These are phyloP conservation scores for Candida krabiensis DNA, from an alignment of 805 yeast genomes.

Conservation along the genomic window DNA sequence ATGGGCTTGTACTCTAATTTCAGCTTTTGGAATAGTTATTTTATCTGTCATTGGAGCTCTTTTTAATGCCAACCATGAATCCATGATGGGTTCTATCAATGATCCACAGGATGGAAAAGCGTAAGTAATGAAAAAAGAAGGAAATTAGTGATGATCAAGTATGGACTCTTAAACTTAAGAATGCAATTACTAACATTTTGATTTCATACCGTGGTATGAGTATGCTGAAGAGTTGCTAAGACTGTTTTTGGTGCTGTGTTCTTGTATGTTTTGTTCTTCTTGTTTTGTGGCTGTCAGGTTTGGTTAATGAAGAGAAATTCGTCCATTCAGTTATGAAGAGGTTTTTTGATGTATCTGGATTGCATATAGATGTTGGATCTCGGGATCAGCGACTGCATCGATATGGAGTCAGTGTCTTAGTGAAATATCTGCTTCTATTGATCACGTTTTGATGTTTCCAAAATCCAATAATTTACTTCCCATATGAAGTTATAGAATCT, in stretches of 20 bases:
- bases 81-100: constrained; percentile 86
- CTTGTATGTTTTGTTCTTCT: constrained; percentile 75
- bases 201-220: too few species aligned
- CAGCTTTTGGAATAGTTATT: constrained; percentile 90
- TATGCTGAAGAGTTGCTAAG: constrained; percentile 80
- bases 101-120: constrained; percentile 94
- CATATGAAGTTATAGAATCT: not conserved
- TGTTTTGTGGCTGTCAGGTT: constrained; percentile 89
- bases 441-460: too few species aligned
- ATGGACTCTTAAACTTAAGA: too few species aligned
- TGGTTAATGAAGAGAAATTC: constrained; percentile 60
- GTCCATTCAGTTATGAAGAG: constrained; percentile 51
- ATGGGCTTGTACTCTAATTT: constrained; percentile 91
- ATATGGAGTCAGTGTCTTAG: too few species aligned
- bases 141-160: too few species aligned
- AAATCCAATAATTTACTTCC: not conserved
- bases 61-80: constrained; percentile 79
- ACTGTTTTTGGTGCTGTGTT: constrained; percentile 89
- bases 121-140: constrained; percentile 39
- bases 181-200: too few species aligned
- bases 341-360: too few species aligned
- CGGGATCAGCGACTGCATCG: not conserved
- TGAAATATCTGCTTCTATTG: too few species aligned
- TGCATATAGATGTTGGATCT: too few species aligned
- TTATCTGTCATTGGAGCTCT: constrained; percentile 81